These are phyloP conservation scores for Phytophthora nicotianae DNA, from an alignment of 352 stramenopile species.

Conservation along the genomic window DNA sequence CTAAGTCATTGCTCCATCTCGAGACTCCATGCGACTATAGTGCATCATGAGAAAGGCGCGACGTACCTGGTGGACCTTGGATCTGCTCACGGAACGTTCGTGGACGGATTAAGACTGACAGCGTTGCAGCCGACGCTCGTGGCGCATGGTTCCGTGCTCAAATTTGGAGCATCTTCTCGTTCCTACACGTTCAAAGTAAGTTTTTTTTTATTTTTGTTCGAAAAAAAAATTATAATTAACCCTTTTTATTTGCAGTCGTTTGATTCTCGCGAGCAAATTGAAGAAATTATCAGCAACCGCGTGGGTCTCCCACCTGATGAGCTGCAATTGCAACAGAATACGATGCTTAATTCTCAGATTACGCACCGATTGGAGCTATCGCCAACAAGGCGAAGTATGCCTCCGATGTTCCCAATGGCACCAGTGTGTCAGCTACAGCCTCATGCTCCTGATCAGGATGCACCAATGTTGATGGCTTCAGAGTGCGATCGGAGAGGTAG, in stretches of 20 bases:
- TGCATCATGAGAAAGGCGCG: conserved; percentile 77
- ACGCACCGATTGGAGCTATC: conserved; percentile 79
- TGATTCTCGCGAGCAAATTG: conserved; percentile 78
- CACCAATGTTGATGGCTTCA: conserved; percentile 26
- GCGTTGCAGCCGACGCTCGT: conserved; percentile 76
- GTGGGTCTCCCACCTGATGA: conserved; percentile 64
- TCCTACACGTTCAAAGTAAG: conserved; percentile 80
- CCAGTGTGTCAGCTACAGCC: conserved; percentile 23
- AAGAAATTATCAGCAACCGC: conserved; percentile 54
- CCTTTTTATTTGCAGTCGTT: conserved; percentile 49
- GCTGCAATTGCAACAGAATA: conserved; percentile 76
- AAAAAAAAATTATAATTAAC: neutral
- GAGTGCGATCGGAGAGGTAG: conserved; percentile 36
- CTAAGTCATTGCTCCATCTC: conserved; percentile 87
- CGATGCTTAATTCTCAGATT: conserved; percentile 79
- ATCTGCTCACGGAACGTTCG: conserved; percentile 79
- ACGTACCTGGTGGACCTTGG: conserved; percentile 81
- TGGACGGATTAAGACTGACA: conserved; percentile 66
- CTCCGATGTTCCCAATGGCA: conserved; percentile 52
- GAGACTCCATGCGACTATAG: conserved; percentile 69
- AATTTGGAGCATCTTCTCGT: conserved; percentile 80
- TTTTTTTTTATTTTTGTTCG: conserved; percentile 1
- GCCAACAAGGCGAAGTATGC: conserved; percentile 50
- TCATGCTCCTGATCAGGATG: conserved; percentile 31
- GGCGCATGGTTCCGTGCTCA: conserved; percentile 61